Conservation (phyloP, 2,329 filamentous ascomycete genomes). For the Tetracladium maxilliforme region DNA sequence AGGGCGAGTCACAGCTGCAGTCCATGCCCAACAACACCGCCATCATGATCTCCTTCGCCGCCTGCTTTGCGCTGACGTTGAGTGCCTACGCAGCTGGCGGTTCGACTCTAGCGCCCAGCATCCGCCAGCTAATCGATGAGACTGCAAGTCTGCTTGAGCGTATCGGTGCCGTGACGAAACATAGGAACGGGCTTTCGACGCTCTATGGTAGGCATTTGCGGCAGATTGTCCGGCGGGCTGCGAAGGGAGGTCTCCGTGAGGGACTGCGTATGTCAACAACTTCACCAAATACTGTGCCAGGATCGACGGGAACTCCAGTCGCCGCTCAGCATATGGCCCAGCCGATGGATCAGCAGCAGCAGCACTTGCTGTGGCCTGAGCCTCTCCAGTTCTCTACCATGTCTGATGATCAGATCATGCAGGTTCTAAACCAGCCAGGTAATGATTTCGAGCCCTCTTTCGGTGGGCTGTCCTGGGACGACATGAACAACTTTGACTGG, state of each 20-base stretch:
- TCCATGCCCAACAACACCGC: conserved; percentile 70
- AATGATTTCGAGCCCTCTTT: conserved; percentile 33
- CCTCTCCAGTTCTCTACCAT: conserved; percentile 51
- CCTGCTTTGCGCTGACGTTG: conserved; percentile 52
- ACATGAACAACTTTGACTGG: conserved; percentile 12
- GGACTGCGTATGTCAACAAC: conserved; percentile 4
- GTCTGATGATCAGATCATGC: conserved; percentile 54
- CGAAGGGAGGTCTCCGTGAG: conserved; percentile 5
- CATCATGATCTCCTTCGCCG: conserved; percentile 67
- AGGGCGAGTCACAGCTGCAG: conserved; percentile 52
- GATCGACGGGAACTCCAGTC: conserved; percentile 2
- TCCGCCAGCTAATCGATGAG: conserved; percentile 51
- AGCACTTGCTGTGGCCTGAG: conserved; percentile 24
- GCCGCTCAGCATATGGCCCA: conserved; percentile 3
- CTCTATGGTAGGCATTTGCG: conserved; percentile 41
- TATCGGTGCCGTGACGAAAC: conserved; percentile 48
- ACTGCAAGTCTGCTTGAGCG: conserved; percentile 54
- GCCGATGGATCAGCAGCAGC: conserved; percentile 7
- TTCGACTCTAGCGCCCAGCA: conserved; percentile 42
- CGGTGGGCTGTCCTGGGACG: conserved; percentile 9
- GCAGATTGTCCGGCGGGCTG: conserved; percentile 15
- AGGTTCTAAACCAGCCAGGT: conserved; percentile 48
- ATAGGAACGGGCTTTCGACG: conserved; percentile 51
- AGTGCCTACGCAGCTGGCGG: conserved; percentile 42
- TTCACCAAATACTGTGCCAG: conserved; percentile 1